phyloP scores from a whole-genome alignment of 768 basidiomycete species.

The Lyophyllum shimeji region DNA sequence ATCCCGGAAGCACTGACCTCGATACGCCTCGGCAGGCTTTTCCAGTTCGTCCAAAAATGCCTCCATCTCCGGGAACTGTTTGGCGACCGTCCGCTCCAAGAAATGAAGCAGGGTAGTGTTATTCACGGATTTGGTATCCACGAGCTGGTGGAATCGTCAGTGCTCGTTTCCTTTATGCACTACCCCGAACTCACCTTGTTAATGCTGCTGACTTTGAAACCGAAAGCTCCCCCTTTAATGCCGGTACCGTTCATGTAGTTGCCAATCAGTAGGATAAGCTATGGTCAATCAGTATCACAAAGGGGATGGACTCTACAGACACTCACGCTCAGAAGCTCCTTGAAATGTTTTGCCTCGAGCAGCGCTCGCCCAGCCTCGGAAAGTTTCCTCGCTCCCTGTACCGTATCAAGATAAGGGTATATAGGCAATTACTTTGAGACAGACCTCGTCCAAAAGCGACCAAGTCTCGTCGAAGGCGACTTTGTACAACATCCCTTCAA shows the following conservation, averaged over 20 bases:
- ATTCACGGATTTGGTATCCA: constrained; percentile 95
- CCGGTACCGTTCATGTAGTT: constrained; percentile 99
- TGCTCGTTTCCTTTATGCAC: background rate
- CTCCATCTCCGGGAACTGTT: constrained; percentile 87
- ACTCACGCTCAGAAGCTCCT: constrained; percentile 81
- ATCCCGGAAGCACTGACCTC: constrained; percentile 55
- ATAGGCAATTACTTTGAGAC: constrained; percentile 18
- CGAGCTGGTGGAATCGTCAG: constrained; percentile 53
- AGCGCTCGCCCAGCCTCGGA: constrained; percentile 79
- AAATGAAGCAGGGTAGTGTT: constrained; percentile 95
- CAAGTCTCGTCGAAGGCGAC: constrained; percentile 86
- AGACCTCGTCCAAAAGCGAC: constrained; percentile 77
- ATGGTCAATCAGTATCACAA: background rate
- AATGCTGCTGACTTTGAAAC: constrained; percentile 96
- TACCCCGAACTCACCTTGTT: constrained; percentile 69
- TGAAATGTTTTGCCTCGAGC: constrained; percentile 82
- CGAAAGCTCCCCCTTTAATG: constrained; percentile 94
- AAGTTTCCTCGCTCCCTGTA: constrained; percentile 77
- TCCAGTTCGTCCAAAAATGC: constrained; percentile 85
- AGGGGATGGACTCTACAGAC: background rate
- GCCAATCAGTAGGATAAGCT: constrained; percentile 91
- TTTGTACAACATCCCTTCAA: constrained; percentile 95
- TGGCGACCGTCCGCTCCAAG: constrained; percentile 83
- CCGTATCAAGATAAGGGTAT: constrained; percentile 2
- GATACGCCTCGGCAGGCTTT: constrained; percentile 89